Evolutionary conservation across 2,329 filamentous ascomycete genomes (phyloP).

Genomic region (Calonectria multiphialidica): DNA sequence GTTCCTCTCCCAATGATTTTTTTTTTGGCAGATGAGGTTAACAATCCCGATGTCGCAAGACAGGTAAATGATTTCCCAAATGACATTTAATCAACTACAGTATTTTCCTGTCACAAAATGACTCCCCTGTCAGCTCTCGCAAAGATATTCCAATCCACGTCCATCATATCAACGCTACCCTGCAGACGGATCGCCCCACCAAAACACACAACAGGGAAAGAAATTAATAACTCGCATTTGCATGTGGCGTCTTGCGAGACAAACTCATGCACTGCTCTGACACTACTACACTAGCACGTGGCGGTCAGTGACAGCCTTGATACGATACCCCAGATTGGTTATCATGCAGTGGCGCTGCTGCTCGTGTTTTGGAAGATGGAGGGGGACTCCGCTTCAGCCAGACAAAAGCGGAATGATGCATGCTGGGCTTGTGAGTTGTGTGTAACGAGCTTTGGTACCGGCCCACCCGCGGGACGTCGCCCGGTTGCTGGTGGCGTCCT

Average conservation of each 20-base stretch:
- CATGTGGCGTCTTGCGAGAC: background rate
- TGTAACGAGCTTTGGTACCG: background rate
- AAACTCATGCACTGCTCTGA: background rate
- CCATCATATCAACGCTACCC: too few species aligned
- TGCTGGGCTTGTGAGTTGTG: background rate
- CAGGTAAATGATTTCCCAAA: too few species aligned
- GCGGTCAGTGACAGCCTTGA: background rate
- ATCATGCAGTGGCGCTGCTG: background rate
- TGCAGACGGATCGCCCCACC: too few species aligned
- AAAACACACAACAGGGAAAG: too few species aligned
- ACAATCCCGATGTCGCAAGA: too few species aligned
- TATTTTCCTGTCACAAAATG: too few species aligned
- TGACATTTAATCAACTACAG: too few species aligned
- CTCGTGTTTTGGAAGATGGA: background rate
- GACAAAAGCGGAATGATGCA: conserved; percentile 2
- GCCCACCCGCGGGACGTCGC: background rate
- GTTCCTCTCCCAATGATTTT: too few species aligned
- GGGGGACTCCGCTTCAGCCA: background rate
- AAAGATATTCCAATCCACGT: too few species aligned
- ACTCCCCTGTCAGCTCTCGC: too few species aligned
- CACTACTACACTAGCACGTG: background rate
- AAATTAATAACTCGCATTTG: too few species aligned
- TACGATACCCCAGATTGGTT: background rate
- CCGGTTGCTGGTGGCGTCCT: background rate
- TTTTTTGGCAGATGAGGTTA: too few species aligned